Base-by-base conservation (phyloP, 164 flowering plant genomes). In the Berberis vulgaris region DNA sequence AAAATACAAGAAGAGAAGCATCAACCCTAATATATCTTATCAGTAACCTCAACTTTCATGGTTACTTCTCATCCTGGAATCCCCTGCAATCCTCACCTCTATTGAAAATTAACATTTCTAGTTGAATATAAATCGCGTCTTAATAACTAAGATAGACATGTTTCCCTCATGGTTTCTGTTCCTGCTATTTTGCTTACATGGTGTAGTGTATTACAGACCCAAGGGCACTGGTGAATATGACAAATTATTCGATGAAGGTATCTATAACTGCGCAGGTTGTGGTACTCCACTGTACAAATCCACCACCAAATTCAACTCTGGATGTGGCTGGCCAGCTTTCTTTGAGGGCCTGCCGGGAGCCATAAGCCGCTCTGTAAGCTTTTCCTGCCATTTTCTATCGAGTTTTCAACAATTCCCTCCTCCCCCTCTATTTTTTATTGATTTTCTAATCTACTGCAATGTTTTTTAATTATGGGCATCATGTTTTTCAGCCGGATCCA, bases 281-380 rank as follows among this genome's bases (percentile, higher is more conserved):
- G 86, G 83, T 13, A 83, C 84, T 1, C 83, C 93, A 3, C 84
- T 85, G 2, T 84, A 86, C 58, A 83, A 78, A 61, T 91, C 96
- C 10, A 66, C 81, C 41, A 83, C 94, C 65, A 91, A 91, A 68
- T 87, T 86, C 44, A 62, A 85, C 75, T 89, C 96, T 41, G 91
- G 90, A 63, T 89, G 92, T 77, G 96, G 98, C n/a, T 91, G 96
- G 89, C 91, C 95, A 57, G 91, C 95, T 63, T 87, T 88, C 73
- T 91, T 58, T 59, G 97, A 91, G 75, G 96, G 95, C 46, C 68
- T 89, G 41, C 96, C 96, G 41, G 92, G 89, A 65, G 92, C 93
- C 68, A 84, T 84, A 49, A 81, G 74, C 49, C 84, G 87, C 67
- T 70, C 71, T 41, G 97, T 91, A 57, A 80, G 88, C 58, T 54